These are phyloP conservation scores for Beauveria medogensis DNA, from an alignment of 2,329 filamentous ascomycete species.

Conservation along the genomic window DNA sequence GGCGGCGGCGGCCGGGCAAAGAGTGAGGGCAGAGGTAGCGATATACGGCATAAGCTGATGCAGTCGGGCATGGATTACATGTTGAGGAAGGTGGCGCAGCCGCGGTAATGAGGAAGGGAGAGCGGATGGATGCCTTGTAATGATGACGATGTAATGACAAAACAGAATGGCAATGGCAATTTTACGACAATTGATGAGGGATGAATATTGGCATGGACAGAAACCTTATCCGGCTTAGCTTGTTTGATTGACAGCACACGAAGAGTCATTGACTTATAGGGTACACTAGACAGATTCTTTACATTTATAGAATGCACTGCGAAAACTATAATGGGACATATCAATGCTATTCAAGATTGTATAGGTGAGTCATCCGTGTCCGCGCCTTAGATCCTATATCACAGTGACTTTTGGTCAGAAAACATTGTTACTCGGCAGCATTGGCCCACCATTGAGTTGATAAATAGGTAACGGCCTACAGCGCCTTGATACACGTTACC, in stretches of 20 bases:
- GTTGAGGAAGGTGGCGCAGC: conserved; percentile 11
- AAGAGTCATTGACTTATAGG: background rate
- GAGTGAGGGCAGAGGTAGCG: conserved; percentile 6
- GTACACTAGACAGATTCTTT: background rate
- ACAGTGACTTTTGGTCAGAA: too few relatives aligned
- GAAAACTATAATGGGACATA: too few relatives aligned
- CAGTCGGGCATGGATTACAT: conserved; percentile 20
- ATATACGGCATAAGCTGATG: conserved; percentile 20
- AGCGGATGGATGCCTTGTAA: conserved; percentile 28
- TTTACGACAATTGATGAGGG: background rate
- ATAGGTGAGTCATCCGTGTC: too few relatives aligned
- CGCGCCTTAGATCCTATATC: too few relatives aligned
- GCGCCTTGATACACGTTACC: too few relatives aligned
- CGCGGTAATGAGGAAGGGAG: conserved; percentile 28
- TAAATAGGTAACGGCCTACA: too few relatives aligned
- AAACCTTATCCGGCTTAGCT: background rate
- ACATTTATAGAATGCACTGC: background rate
- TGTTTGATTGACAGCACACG: background rate
- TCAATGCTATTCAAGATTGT: too few relatives aligned
- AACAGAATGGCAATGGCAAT: background rate
- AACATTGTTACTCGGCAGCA: too few relatives aligned
- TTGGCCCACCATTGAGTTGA: too few relatives aligned
- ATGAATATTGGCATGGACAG: background rate
- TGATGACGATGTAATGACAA: conserved; percentile 5
- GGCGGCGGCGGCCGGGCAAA: background rate